Evolutionary conservation across 2,329 filamentous ascomycete genomes (phyloP).

Genomic region (Endoconidiophora polonica): DNA sequence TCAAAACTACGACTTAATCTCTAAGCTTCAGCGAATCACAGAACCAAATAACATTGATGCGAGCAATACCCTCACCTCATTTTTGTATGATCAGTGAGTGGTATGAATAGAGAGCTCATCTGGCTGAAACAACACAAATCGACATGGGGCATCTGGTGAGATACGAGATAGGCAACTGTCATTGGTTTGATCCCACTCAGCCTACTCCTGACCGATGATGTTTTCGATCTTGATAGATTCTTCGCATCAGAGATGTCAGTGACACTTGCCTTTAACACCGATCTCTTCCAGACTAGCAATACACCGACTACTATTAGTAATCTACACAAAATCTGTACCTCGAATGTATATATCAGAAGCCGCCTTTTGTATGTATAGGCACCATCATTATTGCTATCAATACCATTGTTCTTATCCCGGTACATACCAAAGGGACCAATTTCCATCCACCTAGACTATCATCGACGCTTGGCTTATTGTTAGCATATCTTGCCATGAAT

Average conservation of each 20-base stretch:
- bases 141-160: slow-evolving; percentile 4
- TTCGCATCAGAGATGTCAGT: slow-evolving; percentile 2
- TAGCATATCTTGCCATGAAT: slow-evolving; percentile 33
- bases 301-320: slow-evolving; percentile 11
- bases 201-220: background rate
- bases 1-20: slow-evolving; percentile 10
- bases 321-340: slow-evolving; percentile 17
- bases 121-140: background rate
- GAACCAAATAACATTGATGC: background rate
- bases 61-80: background rate
- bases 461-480: slow-evolving; percentile 29
- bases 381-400: slow-evolving; percentile 28
- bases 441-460: slow-evolving; percentile 34
- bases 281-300: slow-evolving; percentile 20
- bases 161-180: background rate
- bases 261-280: slow-evolving; percentile 1
- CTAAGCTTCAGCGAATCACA: background rate
- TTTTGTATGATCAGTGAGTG: background rate
- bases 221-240: background rate
- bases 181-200: background rate
- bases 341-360: slow-evolving; percentile 32
- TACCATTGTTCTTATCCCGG: slow-evolving; percentile 22
- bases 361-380: slow-evolving; percentile 28
- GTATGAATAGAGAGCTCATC: background rate
- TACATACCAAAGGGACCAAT: slow-evolving; percentile 27